Percentiles rank a stretch among this genome's conserved stretches.
These are phyloP conservation scores for Xylariaceae sp. DNA, from an alignment of 2,329 filamentous ascomycete species.

Conservation along the genomic window DNA sequence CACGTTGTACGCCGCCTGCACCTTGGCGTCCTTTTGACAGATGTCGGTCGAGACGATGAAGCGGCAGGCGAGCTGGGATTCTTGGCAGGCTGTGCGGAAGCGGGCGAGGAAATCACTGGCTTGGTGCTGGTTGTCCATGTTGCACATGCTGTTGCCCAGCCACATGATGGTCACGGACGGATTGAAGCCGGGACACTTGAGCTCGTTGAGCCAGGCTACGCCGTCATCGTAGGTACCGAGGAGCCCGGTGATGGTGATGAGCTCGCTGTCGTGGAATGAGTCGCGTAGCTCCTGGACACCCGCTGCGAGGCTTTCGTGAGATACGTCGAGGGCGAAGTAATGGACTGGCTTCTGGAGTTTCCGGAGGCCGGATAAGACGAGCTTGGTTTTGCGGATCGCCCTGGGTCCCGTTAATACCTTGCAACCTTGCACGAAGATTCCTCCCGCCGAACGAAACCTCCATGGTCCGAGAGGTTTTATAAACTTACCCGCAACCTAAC, in stretches of 20 bases:
- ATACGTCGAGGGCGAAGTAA: conserved; percentile 10
- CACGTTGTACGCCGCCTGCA: neutral
- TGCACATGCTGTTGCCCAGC: conserved; percentile 10
- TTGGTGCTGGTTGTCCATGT: neutral
- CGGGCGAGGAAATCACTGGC: conserved; percentile 4
- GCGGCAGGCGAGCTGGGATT: conserved; percentile 1
- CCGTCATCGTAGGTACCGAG: conserved; percentile 13
- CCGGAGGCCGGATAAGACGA: conserved; percentile 5
- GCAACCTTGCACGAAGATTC: neutral
- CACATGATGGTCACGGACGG: conserved; percentile 8
- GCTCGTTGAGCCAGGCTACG: conserved; percentile 3
- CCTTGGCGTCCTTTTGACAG: conserved; percentile 3
- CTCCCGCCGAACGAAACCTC: too few species aligned
- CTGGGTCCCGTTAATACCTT: neutral
- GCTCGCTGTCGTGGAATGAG: neutral
- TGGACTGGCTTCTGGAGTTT: conserved; percentile 1
- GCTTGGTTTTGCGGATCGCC: conserved; percentile 9
- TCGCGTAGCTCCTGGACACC: neutral
- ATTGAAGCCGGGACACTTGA: neutral
- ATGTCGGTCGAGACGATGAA: conserved; percentile 8
- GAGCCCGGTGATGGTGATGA: conserved; percentile 9
- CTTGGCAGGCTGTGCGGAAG: neutral
- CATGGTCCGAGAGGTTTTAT: too few species aligned
- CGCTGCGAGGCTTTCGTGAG: neutral
- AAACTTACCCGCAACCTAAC: conserved; percentile 5